A percentile compares a stretch with the other conserved stretches of the same genome.
These are phyloP conservation scores for Dothidotthia symphoricarpi DNA, from an alignment of 2,329 filamentous ascomycete genomes.

Conservation along the genomic window DNA sequence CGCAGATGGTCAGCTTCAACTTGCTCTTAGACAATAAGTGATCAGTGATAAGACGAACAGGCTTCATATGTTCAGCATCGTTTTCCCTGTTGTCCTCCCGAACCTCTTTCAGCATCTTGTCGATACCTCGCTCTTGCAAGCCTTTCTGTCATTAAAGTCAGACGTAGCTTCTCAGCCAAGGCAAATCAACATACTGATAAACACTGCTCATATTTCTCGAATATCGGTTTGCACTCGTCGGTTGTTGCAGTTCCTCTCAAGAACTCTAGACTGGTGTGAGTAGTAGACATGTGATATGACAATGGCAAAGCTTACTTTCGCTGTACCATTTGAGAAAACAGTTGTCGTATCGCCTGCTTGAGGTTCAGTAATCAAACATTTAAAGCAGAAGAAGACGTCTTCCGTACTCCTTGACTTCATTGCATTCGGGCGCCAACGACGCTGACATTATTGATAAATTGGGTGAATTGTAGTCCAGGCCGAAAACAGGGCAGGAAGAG, in stretches of 20 bases:
- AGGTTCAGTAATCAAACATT: neutral
- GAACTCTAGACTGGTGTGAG: constrained; percentile 60
- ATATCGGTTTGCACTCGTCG: constrained; percentile 82
- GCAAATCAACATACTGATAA: constrained; percentile 63
- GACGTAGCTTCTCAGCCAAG: neutral
- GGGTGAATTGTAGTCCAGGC: constrained; percentile 5
- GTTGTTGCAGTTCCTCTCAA: constrained; percentile 78
- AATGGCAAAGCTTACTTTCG: constrained; percentile 68
- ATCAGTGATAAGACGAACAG: constrained; percentile 18
- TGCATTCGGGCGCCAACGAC: constrained; percentile 91
- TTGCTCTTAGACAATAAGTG: neutral
- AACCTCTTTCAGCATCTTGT: constrained; percentile 88
- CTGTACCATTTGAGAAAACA: constrained; percentile 99
- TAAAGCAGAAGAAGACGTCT: neutral
- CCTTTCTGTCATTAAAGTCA: constrained; percentile 60
- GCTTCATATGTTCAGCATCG: constrained; percentile 65
- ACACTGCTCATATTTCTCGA: constrained; percentile 85
- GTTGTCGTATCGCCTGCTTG: constrained; percentile 79
- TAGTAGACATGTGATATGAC: neutral
- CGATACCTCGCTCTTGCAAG: constrained; percentile 84
- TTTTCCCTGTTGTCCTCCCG: constrained; percentile 86
- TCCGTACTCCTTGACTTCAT: constrained; percentile 87
- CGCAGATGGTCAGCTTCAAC: no score
- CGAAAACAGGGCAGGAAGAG: constrained; percentile 7
- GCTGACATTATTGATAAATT: constrained; percentile 68